Base-by-base conservation (phyloP, 352 stramenopile species). In the Phytophthora parvispora region DNA sequence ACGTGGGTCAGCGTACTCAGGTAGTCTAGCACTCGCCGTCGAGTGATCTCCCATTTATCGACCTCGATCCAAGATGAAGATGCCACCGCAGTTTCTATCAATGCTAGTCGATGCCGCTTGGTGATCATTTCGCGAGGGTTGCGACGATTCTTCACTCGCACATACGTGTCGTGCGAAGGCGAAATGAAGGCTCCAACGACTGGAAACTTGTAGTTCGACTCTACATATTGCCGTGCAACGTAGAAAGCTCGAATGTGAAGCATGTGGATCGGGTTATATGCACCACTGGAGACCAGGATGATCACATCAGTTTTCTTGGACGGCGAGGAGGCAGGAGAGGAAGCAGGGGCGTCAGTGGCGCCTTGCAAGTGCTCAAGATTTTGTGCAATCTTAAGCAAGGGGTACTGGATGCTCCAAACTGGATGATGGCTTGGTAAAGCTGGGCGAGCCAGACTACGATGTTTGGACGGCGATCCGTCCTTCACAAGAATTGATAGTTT, bases 1-100 rank as follows among this genome's bases (percentile, higher is more conserved):
- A 91, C 78, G 58, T 94, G 86, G 1, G 74, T 90, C 51, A 94
- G 67, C 31, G 83, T 93, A 50, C 83, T 93, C 28, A 93, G 75
- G 59, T 94, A 94, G 62, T 94, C 84, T 24, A 92, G 66, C 47
- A 94, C 87, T 20, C 87, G 71, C 6, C 87, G 65, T 9, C 87
- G 75, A 66, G 84, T 94, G 64, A 93, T 93, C 67, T 93, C 87
- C 85, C 87, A 92, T 63, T 93, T 94, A 71, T 94, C 84, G n/a
- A 90, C 84, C 67, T 94, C 81, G 55, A 94, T 93, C 87, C 87
- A 94, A 15, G 84, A 92, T 0, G 84, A 93, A 4, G 77, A 81
- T 8, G 78, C 81, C 12, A 92, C 81, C 2, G 87, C 84, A 9
- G 84, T 76, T 52, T 94, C 87, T 24, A 91, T 84, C 53, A 92